Base-by-base conservation (phyloP, 202 grass and related monocot genomes). In the Eragrostis tef region DNA sequence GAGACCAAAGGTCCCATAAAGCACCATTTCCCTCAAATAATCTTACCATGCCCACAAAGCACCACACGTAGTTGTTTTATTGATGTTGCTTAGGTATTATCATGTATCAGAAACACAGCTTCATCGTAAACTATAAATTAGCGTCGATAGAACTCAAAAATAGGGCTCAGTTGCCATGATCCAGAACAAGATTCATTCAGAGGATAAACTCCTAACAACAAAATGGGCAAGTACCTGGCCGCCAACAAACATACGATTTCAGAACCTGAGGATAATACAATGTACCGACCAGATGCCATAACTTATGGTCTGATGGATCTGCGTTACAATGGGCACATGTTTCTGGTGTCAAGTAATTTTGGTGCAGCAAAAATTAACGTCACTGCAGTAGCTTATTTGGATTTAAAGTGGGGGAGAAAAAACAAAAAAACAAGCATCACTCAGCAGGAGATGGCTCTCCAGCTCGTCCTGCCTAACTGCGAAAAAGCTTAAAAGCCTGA, bases 381-480 rank as follows among this genome's bases (percentile, higher is more conserved):
- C 79, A 79, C 75, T 83, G 88, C 88, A 64, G 49, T 74, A 57
- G 26, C 84, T 90, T 90, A 90, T 90, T 90, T 31, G 74, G 69
- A 31, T 71, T 62, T 80, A 57, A 83, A 54, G 71, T 80, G 74
- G 79, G 17, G 53, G 36, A 49, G 51, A 46, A 34, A 72, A 1
- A 8, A 39, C 34, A 57, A 83, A 73, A 73, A 78, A 89, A 70
- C 64, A 88, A 56, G 44, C 79, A 86, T 71, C 67, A 54, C 74
- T 83, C 74, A 42, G 75, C 79, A 86, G 69, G 70, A 86, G 88
- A 60, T 79, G 79, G 46, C 83, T 69, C 79, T 79, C 83, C 79
- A 83, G 53, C 73, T 74, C 43, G 22, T 54, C 79, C 79, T 79
- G 81, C 79, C 81, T 60, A 88, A 86, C 82, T 78, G 79, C 58